These are phyloP conservation scores for Ramichloridium luteum DNA, from an alignment of 2,329 filamentous ascomycete genomes.

Conservation along the genomic window DNA sequence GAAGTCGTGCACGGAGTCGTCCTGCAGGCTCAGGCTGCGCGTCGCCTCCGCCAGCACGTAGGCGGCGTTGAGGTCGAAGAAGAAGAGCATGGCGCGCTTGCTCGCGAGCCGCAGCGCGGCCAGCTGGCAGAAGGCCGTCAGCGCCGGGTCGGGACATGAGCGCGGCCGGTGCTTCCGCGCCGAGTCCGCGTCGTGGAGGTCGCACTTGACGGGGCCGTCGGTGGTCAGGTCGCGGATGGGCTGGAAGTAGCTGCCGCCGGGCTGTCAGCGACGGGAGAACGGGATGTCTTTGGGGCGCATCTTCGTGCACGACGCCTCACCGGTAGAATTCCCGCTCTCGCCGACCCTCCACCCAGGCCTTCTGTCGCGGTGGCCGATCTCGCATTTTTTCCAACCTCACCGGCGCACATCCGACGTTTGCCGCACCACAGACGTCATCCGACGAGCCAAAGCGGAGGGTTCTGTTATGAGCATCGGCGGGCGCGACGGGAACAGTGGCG, in stretches of 20 bases:
- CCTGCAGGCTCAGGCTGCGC: slow-evolving; percentile 31
- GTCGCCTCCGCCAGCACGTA: slow-evolving; percentile 45
- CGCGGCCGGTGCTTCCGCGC: slow-evolving; percentile 16
- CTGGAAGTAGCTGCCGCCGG: slow-evolving; percentile 22
- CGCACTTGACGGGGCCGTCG: slow-evolving; percentile 15
- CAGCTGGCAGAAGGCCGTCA: slow-evolving; percentile 41
- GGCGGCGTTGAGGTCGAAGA: slow-evolving; percentile 39
- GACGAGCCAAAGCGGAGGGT: too few relatives aligned
- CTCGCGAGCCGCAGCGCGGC: slow-evolving; percentile 37
- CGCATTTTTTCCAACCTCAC: too few relatives aligned
- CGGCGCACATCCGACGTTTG: too few relatives aligned
- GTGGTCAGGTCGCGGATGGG: slow-evolving; percentile 18
- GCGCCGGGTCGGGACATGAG: slow-evolving; percentile 22
- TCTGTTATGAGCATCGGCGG: too few relatives aligned
- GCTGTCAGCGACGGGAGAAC: too few relatives aligned
- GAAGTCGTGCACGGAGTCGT: slow-evolving; percentile 13
- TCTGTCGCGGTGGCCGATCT: too few relatives aligned
- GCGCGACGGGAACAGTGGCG: too few relatives aligned
- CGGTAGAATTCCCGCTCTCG: too few relatives aligned
- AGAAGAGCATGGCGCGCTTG: slow-evolving; percentile 40
- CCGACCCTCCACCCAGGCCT: too few relatives aligned
- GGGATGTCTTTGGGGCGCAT: too few relatives aligned
- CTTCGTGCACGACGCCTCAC: too few relatives aligned
- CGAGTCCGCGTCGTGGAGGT: slow-evolving; percentile 14
- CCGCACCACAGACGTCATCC: too few relatives aligned